phyloP scores from a whole-genome alignment of 1,139 yeast species.

The Lodderomyces theae region DNA sequence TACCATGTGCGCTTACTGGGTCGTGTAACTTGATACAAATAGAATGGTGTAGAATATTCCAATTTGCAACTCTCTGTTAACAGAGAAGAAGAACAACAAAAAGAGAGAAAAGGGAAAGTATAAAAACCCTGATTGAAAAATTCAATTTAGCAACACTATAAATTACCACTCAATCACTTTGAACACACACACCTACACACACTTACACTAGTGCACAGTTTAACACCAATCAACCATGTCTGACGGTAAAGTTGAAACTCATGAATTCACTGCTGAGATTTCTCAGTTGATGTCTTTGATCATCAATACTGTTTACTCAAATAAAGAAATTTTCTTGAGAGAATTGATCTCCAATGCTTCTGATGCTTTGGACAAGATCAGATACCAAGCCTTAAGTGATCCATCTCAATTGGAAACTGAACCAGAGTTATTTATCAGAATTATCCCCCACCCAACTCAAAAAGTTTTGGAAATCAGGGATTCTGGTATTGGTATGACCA shows the following conservation, averaged over 20 bases:
- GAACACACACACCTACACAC: no score
- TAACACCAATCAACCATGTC: no score
- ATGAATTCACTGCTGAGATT: slow-evolving; percentile 99
- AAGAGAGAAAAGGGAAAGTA: slow-evolving; percentile 3
- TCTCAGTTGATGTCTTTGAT: slow-evolving; percentile 99
- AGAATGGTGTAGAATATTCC: slow-evolving; percentile 9
- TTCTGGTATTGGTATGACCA: slow-evolving; percentile 99
- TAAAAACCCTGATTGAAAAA: slow-evolving; percentile 5
- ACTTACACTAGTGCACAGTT: no score
- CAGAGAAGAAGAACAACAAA: neutral
- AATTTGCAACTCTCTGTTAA: no score
- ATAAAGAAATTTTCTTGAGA: slow-evolving; percentile 98
- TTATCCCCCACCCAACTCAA: slow-evolving; percentile 93
- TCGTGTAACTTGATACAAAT: slow-evolving; percentile 1
- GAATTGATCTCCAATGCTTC: slow-evolving; percentile 98
- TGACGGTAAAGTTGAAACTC: slow-evolving; percentile 67
- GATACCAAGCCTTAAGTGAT: slow-evolving; percentile 94
- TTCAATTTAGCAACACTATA: no score
- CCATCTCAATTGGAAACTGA: slow-evolving; percentile 90
- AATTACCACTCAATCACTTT: no score
- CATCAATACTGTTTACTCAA: slow-evolving; percentile 99
- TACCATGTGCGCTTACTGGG: no score
- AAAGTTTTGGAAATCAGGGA: slow-evolving; percentile 97
- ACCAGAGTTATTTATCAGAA: slow-evolving; percentile 95
- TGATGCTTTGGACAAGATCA: slow-evolving; percentile 80